These are phyloP conservation scores for Astragalus glycyphyllos DNA, from an alignment of 306 rosid species.

Conservation along the genomic window DNA sequence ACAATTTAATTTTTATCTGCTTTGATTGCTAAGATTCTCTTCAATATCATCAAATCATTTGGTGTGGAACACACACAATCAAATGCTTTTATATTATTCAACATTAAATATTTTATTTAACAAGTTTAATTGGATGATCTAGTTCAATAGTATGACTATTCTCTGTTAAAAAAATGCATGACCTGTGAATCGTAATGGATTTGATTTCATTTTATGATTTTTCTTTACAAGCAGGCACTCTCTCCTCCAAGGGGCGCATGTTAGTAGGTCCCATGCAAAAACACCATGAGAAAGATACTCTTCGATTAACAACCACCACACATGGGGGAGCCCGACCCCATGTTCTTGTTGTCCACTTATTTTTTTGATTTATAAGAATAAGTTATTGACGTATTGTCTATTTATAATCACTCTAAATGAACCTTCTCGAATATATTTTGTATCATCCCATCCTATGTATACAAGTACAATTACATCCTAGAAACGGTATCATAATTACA, in stretches of 20 bases:
- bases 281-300: conserved; percentile 56
- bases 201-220: conserved; percentile 5
- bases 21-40: background rate
- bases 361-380: background rate
- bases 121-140: background rate
- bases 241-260: conserved; percentile 50
- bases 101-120: background rate
- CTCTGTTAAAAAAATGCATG: too few relatives aligned
- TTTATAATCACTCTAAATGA: conserved; percentile 40
- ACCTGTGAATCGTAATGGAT: too few relatives aligned
- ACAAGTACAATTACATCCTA: conserved; percentile 38
- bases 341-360: conserved; percentile 49
- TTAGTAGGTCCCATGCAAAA: conserved; percentile 59
- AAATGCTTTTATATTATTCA: background rate
- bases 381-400: background rate
- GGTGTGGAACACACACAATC: background rate
- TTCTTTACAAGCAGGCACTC: conserved; percentile 47
- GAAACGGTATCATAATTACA: background rate
- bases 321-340: conserved; percentile 65
- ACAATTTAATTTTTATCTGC: background rate
- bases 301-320: conserved; percentile 62
- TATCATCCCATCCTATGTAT: conserved; percentile 3
- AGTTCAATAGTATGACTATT: too few relatives aligned
- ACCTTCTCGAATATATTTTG: conserved; percentile 38
- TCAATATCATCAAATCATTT: background rate